phyloP scores from a whole-genome alignment of 1,284 basidiomycete genomes.

The Inonotus hispidus region DNA sequence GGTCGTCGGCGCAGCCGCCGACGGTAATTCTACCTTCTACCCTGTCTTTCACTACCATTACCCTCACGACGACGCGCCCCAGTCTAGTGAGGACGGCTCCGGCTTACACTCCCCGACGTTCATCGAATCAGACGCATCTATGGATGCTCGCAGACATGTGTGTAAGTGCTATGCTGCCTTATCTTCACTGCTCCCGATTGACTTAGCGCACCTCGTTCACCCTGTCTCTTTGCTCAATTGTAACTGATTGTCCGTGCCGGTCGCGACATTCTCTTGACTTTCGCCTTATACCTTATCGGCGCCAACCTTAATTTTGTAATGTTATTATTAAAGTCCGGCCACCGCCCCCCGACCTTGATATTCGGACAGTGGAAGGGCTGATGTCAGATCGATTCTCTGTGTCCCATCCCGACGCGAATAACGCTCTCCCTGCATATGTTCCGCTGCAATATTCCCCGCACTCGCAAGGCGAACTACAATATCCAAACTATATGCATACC shows the following conservation, averaged over 20 bases:
- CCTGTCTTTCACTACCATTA: constrained; percentile 46
- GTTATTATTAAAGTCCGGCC: constrained; percentile 20
- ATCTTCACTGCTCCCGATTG: constrained; percentile 8
- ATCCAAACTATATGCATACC: neutral
- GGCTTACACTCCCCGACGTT: constrained; percentile 63
- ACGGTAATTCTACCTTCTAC: constrained; percentile 45
- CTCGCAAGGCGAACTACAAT: neutral
- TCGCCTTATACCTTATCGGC: constrained; percentile 19
- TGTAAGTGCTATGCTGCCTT: constrained; percentile 31
- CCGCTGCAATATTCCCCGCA: neutral
- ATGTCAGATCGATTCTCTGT: constrained; percentile 42
- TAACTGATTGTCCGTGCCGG: neutral
- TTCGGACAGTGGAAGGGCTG: constrained; percentile 40
- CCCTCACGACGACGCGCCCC: constrained; percentile 51
- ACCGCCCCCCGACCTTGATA: constrained; percentile 36
- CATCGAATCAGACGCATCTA: constrained; percentile 21
- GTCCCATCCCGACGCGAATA: constrained; percentile 17
- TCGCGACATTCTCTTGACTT: constrained; percentile 6
- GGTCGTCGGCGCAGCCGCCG: constrained; percentile 29
- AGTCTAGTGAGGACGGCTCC: constrained; percentile 67
- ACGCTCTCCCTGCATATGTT: neutral
- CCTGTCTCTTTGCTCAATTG: neutral
- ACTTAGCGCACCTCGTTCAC: neutral
- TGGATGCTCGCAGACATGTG: constrained; percentile 42
- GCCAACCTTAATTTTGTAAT: constrained; percentile 16